Percentiles rank a stretch among this genome's conserved stretches.
These are phyloP conservation scores for Acer negundo DNA, from an alignment of 345 rosid genomes.

Conservation along the genomic window DNA sequence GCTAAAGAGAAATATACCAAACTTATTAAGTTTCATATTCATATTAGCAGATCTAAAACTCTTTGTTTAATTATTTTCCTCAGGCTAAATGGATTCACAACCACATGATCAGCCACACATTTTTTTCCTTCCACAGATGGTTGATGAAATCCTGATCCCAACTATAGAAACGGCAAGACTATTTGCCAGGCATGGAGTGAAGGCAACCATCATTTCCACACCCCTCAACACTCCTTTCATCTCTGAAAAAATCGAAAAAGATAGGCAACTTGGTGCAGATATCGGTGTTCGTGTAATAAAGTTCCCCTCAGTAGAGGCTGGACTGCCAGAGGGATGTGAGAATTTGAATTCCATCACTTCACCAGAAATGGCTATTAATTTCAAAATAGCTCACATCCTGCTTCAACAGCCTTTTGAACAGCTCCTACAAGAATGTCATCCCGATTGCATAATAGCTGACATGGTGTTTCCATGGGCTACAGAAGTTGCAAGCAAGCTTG, in stretches of 20 bases:
- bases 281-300: slow-evolving; percentile 1
- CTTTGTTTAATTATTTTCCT: too few relatives aligned
- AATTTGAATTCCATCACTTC: background rate
- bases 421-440: slow-evolving; percentile 22
- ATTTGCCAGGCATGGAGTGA: slow-evolving; percentile 12
- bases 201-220: slow-evolving; percentile 3
- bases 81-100: background rate
- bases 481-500: slow-evolving; percentile 29
- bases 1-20: background rate
- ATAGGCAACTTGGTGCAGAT: slow-evolving; percentile 4
- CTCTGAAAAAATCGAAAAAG: slow-evolving; percentile 10
- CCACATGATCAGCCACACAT: background rate
- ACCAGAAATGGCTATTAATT: slow-evolving; percentile 1
- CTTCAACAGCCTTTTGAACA: slow-evolving; percentile 32
- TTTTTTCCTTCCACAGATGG: slow-evolving; percentile 7
- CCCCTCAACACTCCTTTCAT: slow-evolving; percentile 2
- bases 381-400: slow-evolving; percentile 11
- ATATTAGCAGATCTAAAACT: background rate
- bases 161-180: background rate
- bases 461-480: slow-evolving; percentile 61
- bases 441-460: slow-evolving; percentile 50
- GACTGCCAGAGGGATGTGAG: slow-evolving; percentile 43
- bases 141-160: slow-evolving; percentile 9
- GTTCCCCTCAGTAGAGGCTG: slow-evolving; percentile 29
- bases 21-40: background rate